Percentiles rank a stretch among this genome's conserved stretches.
These are phyloP conservation scores for Cercophora samala DNA, from an alignment of 495 filamentous ascomycete genomes.

Conservation along the genomic window DNA sequence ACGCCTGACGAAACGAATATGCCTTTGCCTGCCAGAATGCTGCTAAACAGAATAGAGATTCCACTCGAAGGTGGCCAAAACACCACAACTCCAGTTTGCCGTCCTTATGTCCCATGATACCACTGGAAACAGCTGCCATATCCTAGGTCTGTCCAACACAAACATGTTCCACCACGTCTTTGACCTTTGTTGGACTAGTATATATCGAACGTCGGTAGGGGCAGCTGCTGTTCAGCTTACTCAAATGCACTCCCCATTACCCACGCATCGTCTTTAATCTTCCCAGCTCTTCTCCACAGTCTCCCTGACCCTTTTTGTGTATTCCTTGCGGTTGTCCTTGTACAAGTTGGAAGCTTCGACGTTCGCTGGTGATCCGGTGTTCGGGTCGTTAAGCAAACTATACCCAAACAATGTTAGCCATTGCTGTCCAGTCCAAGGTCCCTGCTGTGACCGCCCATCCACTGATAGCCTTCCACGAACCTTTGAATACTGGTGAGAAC, in stretches of 20 bases:
- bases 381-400: slow-evolving; percentile 96
- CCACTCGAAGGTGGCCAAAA: slow-evolving; percentile 13
- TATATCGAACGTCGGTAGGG: neutral
- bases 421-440: slow-evolving; percentile 9
- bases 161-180: neutral
- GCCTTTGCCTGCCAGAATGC: slow-evolving; percentile 15
- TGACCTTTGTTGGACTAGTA: slow-evolving; percentile 2
- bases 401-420: slow-evolving; percentile 17
- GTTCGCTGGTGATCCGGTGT: slow-evolving; percentile 94
- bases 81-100: slow-evolving; percentile 16
- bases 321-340: slow-evolving; percentile 96
- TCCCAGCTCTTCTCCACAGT: slow-evolving; percentile 99
- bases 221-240: neutral
- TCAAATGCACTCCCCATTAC: neutral
- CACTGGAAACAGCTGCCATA: neutral
- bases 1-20: neutral
- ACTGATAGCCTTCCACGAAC: slow-evolving; percentile 42
- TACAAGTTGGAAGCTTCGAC: slow-evolving; percentile 98
- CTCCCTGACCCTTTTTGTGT: slow-evolving; percentile 89
- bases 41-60: neutral
- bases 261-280: slow-evolving; percentile 50
- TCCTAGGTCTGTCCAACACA: too few relatives aligned
- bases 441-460: neutral
- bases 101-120: neutral
- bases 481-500: slow-evolving; percentile 98